Conservation (phyloP, 116 monocot species). For the Posidonia oceanica region DNA sequence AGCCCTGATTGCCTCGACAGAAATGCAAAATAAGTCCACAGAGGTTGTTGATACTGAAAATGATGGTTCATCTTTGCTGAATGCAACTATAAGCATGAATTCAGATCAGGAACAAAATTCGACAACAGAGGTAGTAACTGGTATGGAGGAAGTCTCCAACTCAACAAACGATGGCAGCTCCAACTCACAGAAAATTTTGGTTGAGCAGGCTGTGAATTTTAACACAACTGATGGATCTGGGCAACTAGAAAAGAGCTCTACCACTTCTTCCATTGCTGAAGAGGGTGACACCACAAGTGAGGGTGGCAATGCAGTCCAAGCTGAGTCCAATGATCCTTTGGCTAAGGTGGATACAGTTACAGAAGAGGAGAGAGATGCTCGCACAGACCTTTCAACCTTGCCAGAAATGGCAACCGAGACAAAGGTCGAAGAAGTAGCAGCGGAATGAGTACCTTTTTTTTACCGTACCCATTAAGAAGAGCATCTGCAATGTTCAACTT, state of each 20-base stretch:
- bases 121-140: neutral
- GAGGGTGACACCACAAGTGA: neutral
- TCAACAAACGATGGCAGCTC: neutral
- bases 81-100: neutral
- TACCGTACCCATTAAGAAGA: neutral
- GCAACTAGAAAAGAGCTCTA: constrained; percentile 3
- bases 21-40: constrained; percentile 8
- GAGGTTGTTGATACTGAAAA: neutral
- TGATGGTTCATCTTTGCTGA: neutral
- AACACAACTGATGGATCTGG: neutral
- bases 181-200: constrained; percentile 1
- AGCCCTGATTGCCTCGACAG: neutral
- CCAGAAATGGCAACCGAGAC: constrained; percentile 9
- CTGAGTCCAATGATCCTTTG: constrained; percentile 4
- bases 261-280: neutral
- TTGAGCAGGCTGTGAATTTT: neutral
- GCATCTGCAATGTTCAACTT: neutral
- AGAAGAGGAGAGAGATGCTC: constrained; percentile 24
- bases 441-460: constrained; percentile 9
- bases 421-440: constrained; percentile 5
- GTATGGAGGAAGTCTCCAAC: neutral
- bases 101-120: neutral
- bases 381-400: constrained; percentile 22
- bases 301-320: neutral
- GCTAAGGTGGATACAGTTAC: constrained; percentile 5